phyloP scores from a whole-genome alignment of 1,139 yeast species.

The Yamadazyma siamensis region DNA sequence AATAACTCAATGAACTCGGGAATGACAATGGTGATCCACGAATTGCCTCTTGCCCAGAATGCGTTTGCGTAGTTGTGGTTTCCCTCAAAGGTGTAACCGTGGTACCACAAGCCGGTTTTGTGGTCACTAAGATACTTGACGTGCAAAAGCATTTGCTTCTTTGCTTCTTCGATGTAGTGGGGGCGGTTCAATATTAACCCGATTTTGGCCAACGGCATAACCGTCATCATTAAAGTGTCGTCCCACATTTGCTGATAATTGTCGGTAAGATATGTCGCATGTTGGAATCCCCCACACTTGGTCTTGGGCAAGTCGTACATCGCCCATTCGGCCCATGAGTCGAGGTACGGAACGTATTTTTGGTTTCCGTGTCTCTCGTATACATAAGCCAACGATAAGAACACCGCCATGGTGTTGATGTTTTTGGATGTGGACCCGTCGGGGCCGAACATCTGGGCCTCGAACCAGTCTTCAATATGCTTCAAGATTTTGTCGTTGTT shows the following conservation, averaged over 20 bases:
- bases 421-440: slow-evolving; percentile 30
- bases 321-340: slow-evolving; percentile 34
- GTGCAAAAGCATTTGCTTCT: slow-evolving; percentile 29
- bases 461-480: slow-evolving; percentile 25
- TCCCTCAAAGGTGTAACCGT: slow-evolving; percentile 30
- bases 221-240: slow-evolving; percentile 35
- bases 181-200: slow-evolving; percentile 24
- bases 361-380: slow-evolving; percentile 21
- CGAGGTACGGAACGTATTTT: slow-evolving; percentile 24
- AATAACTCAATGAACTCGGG: slow-evolving; percentile 31
- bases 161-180: slow-evolving; percentile 28
- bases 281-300: slow-evolving; percentile 32
- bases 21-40: slow-evolving; percentile 34
- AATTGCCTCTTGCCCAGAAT: slow-evolving; percentile 35
- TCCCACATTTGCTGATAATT: slow-evolving; percentile 33
- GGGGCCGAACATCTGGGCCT: slow-evolving; percentile 22
- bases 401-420: slow-evolving; percentile 33
- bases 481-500: slow-evolving; percentile 17
- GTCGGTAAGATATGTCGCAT: slow-evolving; percentile 27
- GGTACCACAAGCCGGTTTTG: slow-evolving; percentile 28
- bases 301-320: slow-evolving; percentile 25
- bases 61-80: slow-evolving; percentile 29
- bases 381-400: slow-evolving; percentile 24
- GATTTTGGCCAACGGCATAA: slow-evolving; percentile 30
- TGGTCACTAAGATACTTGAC: slow-evolving; percentile 26